Evolutionary conservation across 345 rosid species (phyloP), one percentile per base, ranked within the genome.

Genomic region (Hibiscus mutabilis): DNA sequence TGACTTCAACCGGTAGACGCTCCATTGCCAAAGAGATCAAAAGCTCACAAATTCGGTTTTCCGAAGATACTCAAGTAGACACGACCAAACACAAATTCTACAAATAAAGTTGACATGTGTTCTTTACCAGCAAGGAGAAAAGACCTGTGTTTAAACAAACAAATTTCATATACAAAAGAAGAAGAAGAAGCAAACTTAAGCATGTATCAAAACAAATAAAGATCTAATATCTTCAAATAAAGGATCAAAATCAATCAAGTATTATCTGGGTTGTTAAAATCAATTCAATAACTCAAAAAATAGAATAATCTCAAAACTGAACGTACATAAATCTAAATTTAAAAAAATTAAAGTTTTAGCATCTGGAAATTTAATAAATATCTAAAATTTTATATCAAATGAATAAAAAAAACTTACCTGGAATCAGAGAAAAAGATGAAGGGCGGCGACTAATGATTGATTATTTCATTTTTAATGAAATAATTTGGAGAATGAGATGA

Each of bases 1-100:
- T 83, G 44, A 95, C 97, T 80, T 91, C 97, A 22, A 89, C 90
- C 2, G 97, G 97, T 77, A 95, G 88, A 73, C 83, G 76, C 71
- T 91, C 97, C 97, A 90, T 91, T 24, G 19, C 37, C 62, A 35
- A 15, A 53, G 44, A 52, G 57, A 68, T 31, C 49, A 16, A n/a
- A 16, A 57, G 47, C 33, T 44, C 29, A 59, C 53, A 55, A 63
- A 47, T 59, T 29, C 59, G 51, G 21, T 24, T 63, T 68, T 59
- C 44, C 19, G 15, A 12, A 58, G n/a, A 40, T 33, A 68, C 31
- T 59, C 40, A 59, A 53, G 66, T 47, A 66, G 68, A 51, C 22
- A 49, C 15, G 18, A 22, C 25, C 16, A 55, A 58, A 66, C 66
- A 46, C n/a, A 46, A 14, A 46, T 14, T 66, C 37, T 60, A 57